Evolutionary conservation across 495 filamentous ascomycete species (phyloP), one percentile per base, ranked within the genome.

Genomic region (Xylaria grammica): DNA sequence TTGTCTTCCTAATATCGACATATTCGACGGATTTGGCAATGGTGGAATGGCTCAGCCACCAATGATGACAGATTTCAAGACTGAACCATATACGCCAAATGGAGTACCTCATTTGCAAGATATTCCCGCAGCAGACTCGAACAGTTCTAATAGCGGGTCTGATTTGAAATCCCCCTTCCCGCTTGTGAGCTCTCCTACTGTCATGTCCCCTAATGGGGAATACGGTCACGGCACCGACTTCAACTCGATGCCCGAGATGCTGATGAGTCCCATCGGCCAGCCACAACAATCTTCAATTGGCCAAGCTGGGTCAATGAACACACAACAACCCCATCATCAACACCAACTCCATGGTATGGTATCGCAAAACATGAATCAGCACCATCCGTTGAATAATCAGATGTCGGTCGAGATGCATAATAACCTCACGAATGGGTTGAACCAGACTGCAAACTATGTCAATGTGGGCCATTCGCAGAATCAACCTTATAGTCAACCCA

Each of bases 1-100:
- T 4, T 72, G 67, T 56, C 70, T 79, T 65, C 70, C 74, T 60
- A 79, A 80, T 40, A 77, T 85, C n/a, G 84, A 86, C 50, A 81
- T 85, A 24, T 86, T 86, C 52, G 83, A 85, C 67, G 84, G 84
- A 8, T 86, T 85, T 50, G 84, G 84, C 48, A 82, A 73, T 42
- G 74, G 76, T 13, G 79, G 81, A 36, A 85, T 85, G 73, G 79
- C 68, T 53, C 82, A 75, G 57, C 75, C 74, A 51, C 66, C 78
- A 0, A 67, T 69, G 53, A 73, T 72, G 65, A 68, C 62, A 0
- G 70, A 74, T 27, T 74, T 75, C 51, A 74, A 74, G 57, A 72
- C 69, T 13, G 72, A 71, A 51, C 67, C 64, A 42, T 74, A 62
- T 65, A 74, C 60, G 20, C 62, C 70, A 62, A 75, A 29, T 70